Evolutionary conservation across 441 rosid species (phyloP), one percentile per base, ranked within the genome.

Genomic region (Gossypium davidsonii): DNA sequence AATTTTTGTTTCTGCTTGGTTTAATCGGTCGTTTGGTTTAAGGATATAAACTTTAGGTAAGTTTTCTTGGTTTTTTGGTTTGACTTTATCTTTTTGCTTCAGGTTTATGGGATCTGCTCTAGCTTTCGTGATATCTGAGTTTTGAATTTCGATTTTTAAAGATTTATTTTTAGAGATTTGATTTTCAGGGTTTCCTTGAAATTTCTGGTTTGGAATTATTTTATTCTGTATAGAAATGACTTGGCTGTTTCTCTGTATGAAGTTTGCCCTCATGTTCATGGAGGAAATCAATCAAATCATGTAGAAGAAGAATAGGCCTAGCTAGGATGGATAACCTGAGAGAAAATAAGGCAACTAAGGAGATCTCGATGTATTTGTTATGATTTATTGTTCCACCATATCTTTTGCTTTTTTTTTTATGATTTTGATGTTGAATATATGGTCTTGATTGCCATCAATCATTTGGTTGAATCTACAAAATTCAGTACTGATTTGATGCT

Each of bases 1-100:
- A 67, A 6, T 52, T 73, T 58, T 42, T 8, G 31, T 18, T 46
- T 34, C 26, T 59, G 28, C 25, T 51, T 68, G 25, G 39, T 37
- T 60, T 44, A 46, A 11, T 28, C 6, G 7, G 68, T 64, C 23
- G 39, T 15, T 26, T 42, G 68, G 37, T 20, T 68, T 26, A 70
- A 37, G 28, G 61, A 67, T 72, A 71, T 51, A 37, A 55, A 57
- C 12, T 42, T 51, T 25, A 8, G 79, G 79, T 78, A 52, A 64
- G 84, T 7, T 17, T 23, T 15, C 55, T 39, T 26, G 20, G 25
- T 17, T 56, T 39, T 12, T 60, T 56, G 61, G 5, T 9, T 23
- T 28, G 23, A 15, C 26, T 67, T 46, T 46, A 28, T 49, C 17
- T 42, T 44, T 21, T 14, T 3, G 31, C 7, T 23, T 71, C 26